Base-by-base conservation (phyloP, 768 basidiomycete genomes). In the Termitomyces heimii region DNA sequence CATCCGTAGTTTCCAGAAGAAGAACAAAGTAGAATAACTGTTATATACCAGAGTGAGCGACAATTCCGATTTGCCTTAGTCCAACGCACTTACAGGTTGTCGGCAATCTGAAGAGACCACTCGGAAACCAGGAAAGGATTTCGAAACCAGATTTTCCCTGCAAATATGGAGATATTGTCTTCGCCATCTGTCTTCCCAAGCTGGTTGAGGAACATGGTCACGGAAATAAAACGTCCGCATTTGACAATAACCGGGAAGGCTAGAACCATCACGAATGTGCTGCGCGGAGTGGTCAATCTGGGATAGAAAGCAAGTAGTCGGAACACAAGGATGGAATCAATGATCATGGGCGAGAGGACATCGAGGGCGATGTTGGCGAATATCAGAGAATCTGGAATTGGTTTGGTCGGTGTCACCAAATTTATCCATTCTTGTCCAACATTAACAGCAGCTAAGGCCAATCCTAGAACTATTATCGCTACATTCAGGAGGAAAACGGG, bases 271-370 rank as follows among this genome's bases (percentile, higher is more conserved):
- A 64, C 24, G 7, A 67, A 43, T 0, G 43, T 61, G 9, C 39
- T 46, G 42, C 29, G 57, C 2, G 66, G 56, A 0, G 68, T 67
- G 3, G 52, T 39, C 4, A 51, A 51, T 1, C 63, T 60, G 0
- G 75, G 73, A 54, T 69, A 76, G 7, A 77, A 69, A 3, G 71
- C 70, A 28, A 68, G 54, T 9, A 77, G 65, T 0, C 75, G 68
- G 50, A 75, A 63, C n/a, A 74, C 42, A 9, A 77, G 70, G 39
- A 77, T 70, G 13, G 66, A 68, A 57, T 77, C 75, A 22, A 74
- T 66, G 46, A 75, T 62, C 1, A 73, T 47, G 16, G 74, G 74
- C 1, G 70, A 66, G 47, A 68, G 59, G 9, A 68, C 58, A 14
- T 64, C 57, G 42, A 76, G 52, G 0, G 57, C 43, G 9, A 66